Base-by-base conservation (phyloP, 768 basidiomycete genomes). In the Coprinopsis strossmayeri region DNA sequence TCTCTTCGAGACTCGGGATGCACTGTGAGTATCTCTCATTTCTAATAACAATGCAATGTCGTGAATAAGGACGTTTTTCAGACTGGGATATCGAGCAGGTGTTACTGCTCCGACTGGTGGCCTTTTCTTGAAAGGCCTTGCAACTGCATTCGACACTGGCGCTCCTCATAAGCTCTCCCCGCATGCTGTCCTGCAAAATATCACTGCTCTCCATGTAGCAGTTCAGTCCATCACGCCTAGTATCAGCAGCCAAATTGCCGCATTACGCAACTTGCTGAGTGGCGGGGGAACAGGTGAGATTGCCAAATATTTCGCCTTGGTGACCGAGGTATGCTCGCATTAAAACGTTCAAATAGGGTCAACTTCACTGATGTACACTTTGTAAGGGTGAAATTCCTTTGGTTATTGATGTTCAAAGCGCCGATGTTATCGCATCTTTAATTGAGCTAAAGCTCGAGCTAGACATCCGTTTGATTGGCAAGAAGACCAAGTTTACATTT, bases 351-450 rank as follows among this genome's bases (percentile, higher is more conserved):
- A 1, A 5, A 34, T 28, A 13, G 25, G 26, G 11, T 13, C 24
- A 40, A 42, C 37, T 39, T 34, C 9, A 5, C 26, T 21, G 25
- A 42, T 11, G 9, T 32, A 18, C 7, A 5, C 27, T 4, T 11
- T 27, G 7, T 10, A 10, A 80, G 74, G 81, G 84, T 2, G 54
- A 70, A 30, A 60, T 82, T 3, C 78, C 82, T 0, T 68, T 90
- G 13, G 82, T 87, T 3, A 66, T 88, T 17, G 63, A 71, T 5
- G 79, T 78, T 1, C 59, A 84, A 51, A 85, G 75, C 59, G 84
- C 82, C 5, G 87, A 90, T 57, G 66, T 77, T 40, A 87, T 90
- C 57, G 81, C 83, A 3, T 71, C 77, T 1, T 61, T 91, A 21
- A 70, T 89, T 34, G 52, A 64, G 12, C 72, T 90, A 41, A 89